A percentile compares a stretch with the other conserved stretches of the same genome.
These are phyloP conservation scores for Pluteus cervinus DNA, from an alignment of 768 basidiomycete species.

Conservation along the genomic window DNA sequence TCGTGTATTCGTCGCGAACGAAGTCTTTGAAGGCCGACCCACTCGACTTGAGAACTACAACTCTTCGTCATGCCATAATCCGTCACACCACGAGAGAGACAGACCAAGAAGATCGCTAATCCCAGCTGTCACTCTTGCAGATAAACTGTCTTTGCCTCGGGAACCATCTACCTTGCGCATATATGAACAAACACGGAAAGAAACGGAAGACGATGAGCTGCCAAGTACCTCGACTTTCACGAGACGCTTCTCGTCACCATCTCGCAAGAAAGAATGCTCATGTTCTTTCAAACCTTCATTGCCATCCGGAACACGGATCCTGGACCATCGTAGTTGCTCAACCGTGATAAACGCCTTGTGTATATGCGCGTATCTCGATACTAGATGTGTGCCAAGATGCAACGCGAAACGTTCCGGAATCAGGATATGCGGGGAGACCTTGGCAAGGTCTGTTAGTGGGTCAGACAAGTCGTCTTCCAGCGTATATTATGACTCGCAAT, in stretches of 20 bases:
- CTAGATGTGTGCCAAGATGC: slow-evolving; percentile 79
- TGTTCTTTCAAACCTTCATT: slow-evolving; percentile 42
- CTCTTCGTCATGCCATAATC: background rate
- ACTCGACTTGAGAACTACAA: slow-evolving; percentile 78
- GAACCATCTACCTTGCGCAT: slow-evolving; percentile 56
- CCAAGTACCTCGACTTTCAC: slow-evolving; percentile 47
- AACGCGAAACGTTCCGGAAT: slow-evolving; percentile 81
- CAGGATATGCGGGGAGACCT: slow-evolving; percentile 83
- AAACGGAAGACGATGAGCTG: background rate
- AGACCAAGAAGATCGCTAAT: slow-evolving; percentile 76
- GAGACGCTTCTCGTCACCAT: slow-evolving; percentile 85
- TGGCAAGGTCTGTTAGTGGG: slow-evolving; percentile 68
- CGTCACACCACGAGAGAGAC: slow-evolving; percentile 12
- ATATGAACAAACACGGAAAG: background rate
- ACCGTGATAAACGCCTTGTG: slow-evolving; percentile 63
- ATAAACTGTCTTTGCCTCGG: slow-evolving; percentile 53
- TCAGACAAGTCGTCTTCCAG: background rate
- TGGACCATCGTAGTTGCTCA: slow-evolving; percentile 80
- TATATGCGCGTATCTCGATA: slow-evolving; percentile 76
- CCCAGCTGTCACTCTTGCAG: slow-evolving; percentile 61
- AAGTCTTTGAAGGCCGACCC: slow-evolving; percentile 84
- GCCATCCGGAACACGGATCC: slow-evolving; percentile 55
- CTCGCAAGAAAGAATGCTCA: slow-evolving; percentile 76
- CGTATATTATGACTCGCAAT: slow-evolving; percentile 32
- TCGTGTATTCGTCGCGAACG: slow-evolving; percentile 84